Percentiles rank a stretch among this genome's conserved stretches.
These are phyloP conservation scores for Edaphochlamys debaryana DNA, from an alignment of 139 green algal genomes.

Conservation along the genomic window DNA sequence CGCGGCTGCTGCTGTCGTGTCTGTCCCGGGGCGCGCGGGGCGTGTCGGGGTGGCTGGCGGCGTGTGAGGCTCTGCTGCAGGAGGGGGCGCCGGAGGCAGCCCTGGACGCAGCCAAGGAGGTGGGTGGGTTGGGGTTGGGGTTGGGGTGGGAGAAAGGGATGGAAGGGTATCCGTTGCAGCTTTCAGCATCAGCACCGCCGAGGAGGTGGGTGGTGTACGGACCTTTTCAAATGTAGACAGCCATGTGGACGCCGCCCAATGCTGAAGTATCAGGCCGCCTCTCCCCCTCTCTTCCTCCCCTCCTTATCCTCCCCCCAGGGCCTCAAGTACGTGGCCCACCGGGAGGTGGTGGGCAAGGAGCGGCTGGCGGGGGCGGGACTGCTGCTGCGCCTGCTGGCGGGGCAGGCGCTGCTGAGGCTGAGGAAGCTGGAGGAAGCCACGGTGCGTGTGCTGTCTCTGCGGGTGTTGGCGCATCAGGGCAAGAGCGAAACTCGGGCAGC, in stretches of 20 bases:
- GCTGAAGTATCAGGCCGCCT: no score
- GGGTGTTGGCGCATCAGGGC: no score
- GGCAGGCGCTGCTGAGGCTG: conserved; percentile 53
- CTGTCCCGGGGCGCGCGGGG: conserved; percentile 31
- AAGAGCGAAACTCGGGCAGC: no score
- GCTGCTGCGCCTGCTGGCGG: conserved; percentile 54
- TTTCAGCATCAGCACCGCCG: no score
- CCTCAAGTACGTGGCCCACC: conserved; percentile 48
- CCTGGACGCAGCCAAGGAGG: conserved; percentile 64
- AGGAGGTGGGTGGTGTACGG: no score
- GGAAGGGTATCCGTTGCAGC: no score
- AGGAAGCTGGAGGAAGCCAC: conserved; percentile 46
- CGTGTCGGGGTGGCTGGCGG: conserved; percentile 51
- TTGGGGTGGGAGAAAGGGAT: no score
- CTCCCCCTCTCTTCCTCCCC: no score
- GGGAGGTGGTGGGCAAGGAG: conserved; percentile 56
- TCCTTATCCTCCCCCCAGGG: conserved; percentile 48
- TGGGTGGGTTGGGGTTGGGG: background rate
- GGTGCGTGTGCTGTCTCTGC: conserved; percentile 6
- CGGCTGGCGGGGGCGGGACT: conserved; percentile 37
- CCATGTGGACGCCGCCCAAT: no score
- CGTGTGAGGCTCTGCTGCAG: conserved; percentile 58
- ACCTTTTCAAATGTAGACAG: background rate
- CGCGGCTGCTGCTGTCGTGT: conserved; percentile 32
- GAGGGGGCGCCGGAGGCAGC: conserved; percentile 52